These are phyloP conservation scores for Rhodotorula diobovata DNA, from an alignment of 768 basidiomycete genomes.

Conservation along the genomic window DNA sequence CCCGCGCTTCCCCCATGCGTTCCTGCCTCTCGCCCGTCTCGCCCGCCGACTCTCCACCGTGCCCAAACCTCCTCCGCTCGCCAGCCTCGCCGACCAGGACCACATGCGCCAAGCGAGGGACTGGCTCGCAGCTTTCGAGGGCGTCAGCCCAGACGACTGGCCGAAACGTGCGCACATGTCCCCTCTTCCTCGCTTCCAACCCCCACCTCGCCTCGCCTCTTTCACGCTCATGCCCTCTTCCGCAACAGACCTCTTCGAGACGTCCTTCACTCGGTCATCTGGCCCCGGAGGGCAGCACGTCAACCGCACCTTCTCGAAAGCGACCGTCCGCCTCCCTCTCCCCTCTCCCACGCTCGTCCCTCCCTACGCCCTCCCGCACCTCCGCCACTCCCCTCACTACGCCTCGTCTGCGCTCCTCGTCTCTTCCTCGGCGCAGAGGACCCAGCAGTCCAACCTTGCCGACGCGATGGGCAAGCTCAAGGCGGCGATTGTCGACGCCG, in stretches of 20 bases:
- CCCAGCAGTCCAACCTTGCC: constrained; percentile 32
- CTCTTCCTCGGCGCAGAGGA: constrained; percentile 30
- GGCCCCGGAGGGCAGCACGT: constrained; percentile 43
- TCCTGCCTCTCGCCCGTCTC: not conserved
- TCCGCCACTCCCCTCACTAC: constrained; percentile 23
- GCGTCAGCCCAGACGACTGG: not conserved
- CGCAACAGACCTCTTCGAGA: constrained; percentile 19
- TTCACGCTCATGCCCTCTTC: not conserved
- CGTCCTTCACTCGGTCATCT: constrained; percentile 34
- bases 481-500: constrained; percentile 19
- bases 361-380: constrained; percentile 18
- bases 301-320: constrained; percentile 41
- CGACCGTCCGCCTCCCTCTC: constrained; percentile 36
- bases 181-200: not conserved
- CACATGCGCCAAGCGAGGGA: constrained; percentile 18
- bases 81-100: constrained; percentile 7
- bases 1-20: not conserved
- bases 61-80: constrained; percentile 6
- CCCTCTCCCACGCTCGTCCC: constrained; percentile 25
- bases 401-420: constrained; percentile 30
- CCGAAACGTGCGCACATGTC: constrained; percentile 16
- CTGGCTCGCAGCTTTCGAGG: constrained; percentile 13
- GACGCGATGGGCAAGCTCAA: constrained; percentile 37
- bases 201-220: not conserved
- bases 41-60: not conserved